phyloP scores from a whole-genome alignment of 179 eudicot genomes.

The Camellia oleifera region DNA sequence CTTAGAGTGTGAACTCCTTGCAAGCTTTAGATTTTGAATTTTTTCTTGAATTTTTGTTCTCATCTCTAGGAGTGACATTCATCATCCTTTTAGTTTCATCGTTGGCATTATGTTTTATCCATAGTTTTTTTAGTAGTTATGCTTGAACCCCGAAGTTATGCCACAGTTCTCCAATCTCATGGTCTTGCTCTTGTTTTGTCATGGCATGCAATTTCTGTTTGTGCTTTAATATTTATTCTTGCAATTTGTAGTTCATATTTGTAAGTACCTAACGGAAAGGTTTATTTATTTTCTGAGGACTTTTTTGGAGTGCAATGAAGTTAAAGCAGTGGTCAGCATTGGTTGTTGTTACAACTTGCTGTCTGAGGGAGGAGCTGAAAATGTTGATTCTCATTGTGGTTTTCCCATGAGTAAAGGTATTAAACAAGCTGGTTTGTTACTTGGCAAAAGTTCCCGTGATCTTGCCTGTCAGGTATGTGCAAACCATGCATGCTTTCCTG shows the following conservation, averaged over 20 bases:
- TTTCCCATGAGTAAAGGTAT: slow-evolving; percentile 80
- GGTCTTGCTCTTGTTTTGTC: too few relatives aligned
- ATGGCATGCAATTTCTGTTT: neutral
- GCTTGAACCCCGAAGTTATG: too few relatives aligned
- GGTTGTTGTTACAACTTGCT: slow-evolving; percentile 97
- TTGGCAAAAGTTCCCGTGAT: slow-evolving; percentile 82
- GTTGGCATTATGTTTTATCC: too few relatives aligned
- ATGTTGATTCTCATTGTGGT: slow-evolving; percentile 41
- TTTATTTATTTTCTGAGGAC: slow-evolving; percentile 40
- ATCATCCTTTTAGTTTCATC: too few relatives aligned
- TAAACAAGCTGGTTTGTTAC: slow-evolving; percentile 41
- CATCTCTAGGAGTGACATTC: too few relatives aligned
- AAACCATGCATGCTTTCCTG: slow-evolving; percentile 7
- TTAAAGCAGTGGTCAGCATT: slow-evolving; percentile 75
- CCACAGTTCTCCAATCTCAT: too few relatives aligned
- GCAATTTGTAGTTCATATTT: neutral
- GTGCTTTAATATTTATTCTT: neutral
- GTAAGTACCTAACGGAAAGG: neutral
- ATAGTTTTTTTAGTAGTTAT: too few relatives aligned
- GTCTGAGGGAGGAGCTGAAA: slow-evolving; percentile 55
- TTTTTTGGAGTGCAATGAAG: slow-evolving; percentile 67
- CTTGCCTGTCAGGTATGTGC: slow-evolving; percentile 89
- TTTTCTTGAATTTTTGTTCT: too few relatives aligned
- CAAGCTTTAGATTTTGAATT: too few relatives aligned
- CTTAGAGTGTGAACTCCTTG: too few relatives aligned